Evolutionary conservation across 2,329 filamentous ascomycete species (phyloP), one percentile per base, ranked within the genome.

Genomic region (Colletotrichum tofieldiae): DNA sequence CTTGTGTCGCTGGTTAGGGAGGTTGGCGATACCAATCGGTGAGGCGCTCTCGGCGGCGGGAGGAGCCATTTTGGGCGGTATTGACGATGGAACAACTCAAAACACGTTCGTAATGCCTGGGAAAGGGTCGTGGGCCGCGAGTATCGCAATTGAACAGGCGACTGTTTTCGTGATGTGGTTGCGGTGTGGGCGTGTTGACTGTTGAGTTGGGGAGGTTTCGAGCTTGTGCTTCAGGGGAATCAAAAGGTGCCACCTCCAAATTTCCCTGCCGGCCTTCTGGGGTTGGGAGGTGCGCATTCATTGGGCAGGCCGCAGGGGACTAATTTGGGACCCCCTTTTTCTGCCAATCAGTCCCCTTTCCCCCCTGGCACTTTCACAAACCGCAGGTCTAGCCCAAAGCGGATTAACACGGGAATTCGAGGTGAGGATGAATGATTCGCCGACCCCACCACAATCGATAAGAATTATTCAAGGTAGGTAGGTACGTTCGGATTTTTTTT

Each of bases 1-100:
- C 86, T 93, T 93, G 86, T 93, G 91, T 80, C 91, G 88, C 87
- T 93, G 91, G 86, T 93, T 93, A 78, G 91, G 91, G 81, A 92
- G 85, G 84, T 93, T 93, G 86, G 91, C 91, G 86, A 93, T 93
- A 84, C 91, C 91, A 89, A 93, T 92, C 79, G 89, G 89, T 80
- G 89, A 91, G 79, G 89, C 89, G 84, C 86, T 91, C 82, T 91
- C 89, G 76, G 87, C 83, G 80, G 87, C 82, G 77, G 87, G 80
- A 78, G 85, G 79, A 84, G 89, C 88, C 90, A 92, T 92, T 77
- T 81, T 81, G 82, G 79, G 76, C 78, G 79, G 62, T 62, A 56
- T 65, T 61, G 75, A 76, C 76, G 74, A 60, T 29, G 60, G 41
- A 37, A 68, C 68, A 55, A 74, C 68, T 77, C 77, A 74, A 74